Conservation (phyloP, 768 basidiomycete species). For the Rhodotorula sphaerocarpa region DNA sequence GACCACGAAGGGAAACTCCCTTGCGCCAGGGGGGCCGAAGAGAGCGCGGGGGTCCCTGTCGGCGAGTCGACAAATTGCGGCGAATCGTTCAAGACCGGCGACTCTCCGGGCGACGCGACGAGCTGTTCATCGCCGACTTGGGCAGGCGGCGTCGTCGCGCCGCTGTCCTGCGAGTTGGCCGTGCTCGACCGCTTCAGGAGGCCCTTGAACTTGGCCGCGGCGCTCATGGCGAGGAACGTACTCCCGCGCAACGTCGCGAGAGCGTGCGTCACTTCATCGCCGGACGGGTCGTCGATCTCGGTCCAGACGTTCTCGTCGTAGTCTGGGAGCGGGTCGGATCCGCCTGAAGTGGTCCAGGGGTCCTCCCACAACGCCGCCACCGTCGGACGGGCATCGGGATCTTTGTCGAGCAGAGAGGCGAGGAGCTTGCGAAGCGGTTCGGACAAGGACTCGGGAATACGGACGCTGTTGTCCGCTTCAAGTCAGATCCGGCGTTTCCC, state of each 20-base stretch:
- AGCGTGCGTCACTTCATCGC: slow-evolving; percentile 26
- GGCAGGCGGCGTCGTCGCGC: background rate
- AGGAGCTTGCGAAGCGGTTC: slow-evolving; percentile 1
- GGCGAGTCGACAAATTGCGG: slow-evolving; percentile 17
- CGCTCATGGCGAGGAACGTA: slow-evolving; percentile 19
- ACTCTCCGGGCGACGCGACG: background rate
- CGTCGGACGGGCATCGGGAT: slow-evolving; percentile 9
- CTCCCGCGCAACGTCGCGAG: slow-evolving; percentile 8
- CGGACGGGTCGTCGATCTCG: slow-evolving; percentile 20
- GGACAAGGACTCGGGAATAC: slow-evolving; percentile 5
- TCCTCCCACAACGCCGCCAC: slow-evolving; percentile 24
- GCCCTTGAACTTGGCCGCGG: slow-evolving; percentile 29
- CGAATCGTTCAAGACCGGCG: slow-evolving; percentile 10
- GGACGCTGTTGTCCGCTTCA: no score
- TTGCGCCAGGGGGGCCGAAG: background rate
- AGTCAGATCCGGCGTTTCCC: no score
- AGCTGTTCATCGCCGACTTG: background rate
- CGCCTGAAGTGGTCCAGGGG: slow-evolving; percentile 13
- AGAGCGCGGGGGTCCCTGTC: background rate
- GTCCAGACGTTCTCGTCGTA: slow-evolving; percentile 28
- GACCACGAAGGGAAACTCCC: no score
- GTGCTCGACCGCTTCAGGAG: slow-evolving; percentile 1
- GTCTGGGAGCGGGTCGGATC: slow-evolving; percentile 5
- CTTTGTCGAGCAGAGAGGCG: slow-evolving; percentile 4
- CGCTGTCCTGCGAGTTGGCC: background rate